phyloP scores from a whole-genome alignment of 306 rosid species.

The Canavalia gladiata region DNA sequence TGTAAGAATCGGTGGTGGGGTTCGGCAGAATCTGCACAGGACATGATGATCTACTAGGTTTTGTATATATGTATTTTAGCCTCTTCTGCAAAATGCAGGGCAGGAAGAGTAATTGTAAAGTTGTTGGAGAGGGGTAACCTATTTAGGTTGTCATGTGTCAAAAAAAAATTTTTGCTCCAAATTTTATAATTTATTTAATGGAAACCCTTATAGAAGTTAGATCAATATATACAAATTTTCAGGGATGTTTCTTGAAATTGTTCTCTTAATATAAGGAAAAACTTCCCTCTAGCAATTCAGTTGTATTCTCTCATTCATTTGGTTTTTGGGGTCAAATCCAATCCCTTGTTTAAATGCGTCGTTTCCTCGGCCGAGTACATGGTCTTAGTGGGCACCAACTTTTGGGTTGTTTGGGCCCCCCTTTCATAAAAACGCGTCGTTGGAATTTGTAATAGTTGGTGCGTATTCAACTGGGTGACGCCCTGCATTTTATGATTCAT shows the following conservation, averaged over 20 bases:
- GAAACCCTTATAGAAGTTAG: slow-evolving; percentile 52
- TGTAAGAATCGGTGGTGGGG: slow-evolving; percentile 48
- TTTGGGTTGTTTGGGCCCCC: slow-evolving; percentile 26
- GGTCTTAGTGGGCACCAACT: slow-evolving; percentile 39
- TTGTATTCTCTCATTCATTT: not conserved
- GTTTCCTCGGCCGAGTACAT: not conserved
- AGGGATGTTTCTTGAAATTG: slow-evolving; percentile 46
- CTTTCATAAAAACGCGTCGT: not conserved
- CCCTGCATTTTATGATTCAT: not conserved
- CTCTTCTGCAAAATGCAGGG: slow-evolving; percentile 78
- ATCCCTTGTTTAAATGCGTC: not conserved
- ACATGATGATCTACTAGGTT: slow-evolving; percentile 54
- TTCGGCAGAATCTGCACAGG: slow-evolving; percentile 50
- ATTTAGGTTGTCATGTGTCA: slow-evolving; percentile 64
- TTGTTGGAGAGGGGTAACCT: slow-evolving; percentile 72
- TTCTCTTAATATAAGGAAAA: slow-evolving; percentile 37
- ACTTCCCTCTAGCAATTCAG: slow-evolving; percentile 11
- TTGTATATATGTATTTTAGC: slow-evolving; percentile 80
- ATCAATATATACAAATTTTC: slow-evolving; percentile 49
- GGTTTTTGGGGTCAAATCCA: not conserved
- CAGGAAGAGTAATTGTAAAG: slow-evolving; percentile 73
- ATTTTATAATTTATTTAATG: slow-evolving; percentile 60
- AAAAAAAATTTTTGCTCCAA: slow-evolving; percentile 30
- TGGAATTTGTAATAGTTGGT: slow-evolving; percentile 10
- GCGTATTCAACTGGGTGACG: not conserved